phyloP scores from a whole-genome alignment of 225 moss, liverwort and hornwort genomes.

The Bryum argenteum region DNA sequence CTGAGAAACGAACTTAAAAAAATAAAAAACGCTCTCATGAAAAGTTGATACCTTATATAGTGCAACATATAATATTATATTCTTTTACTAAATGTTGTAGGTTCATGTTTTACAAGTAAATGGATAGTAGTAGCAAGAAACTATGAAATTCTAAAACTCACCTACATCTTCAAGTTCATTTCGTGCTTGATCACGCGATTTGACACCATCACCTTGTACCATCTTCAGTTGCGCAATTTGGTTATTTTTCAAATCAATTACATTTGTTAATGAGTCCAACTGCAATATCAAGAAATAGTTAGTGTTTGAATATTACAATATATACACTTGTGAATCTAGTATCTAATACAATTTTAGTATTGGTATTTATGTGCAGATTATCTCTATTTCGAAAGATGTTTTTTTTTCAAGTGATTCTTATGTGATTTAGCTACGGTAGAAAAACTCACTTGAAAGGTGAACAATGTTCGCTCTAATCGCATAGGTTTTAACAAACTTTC shows the following conservation, averaged over 20 bases:
- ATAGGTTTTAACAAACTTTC: conserved; percentile 58
- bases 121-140: not conserved
- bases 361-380: too few relatives aligned
- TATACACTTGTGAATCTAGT: too few relatives aligned
- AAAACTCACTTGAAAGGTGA: conserved; percentile 55
- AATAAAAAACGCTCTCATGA: too few relatives aligned
- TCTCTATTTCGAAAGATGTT: too few relatives aligned
- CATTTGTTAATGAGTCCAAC: conserved; percentile 59
- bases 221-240: conserved; percentile 70
- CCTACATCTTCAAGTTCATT: conserved; percentile 97
- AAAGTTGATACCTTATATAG: not conserved
- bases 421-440: too few relatives aligned
- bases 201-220: conserved; percentile 65
- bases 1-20: accelerated
- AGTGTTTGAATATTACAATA: not conserved
- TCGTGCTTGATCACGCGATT: conserved; percentile 75
- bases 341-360: too few relatives aligned
- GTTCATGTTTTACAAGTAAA: too few relatives aligned
- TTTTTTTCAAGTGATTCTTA: too few relatives aligned
- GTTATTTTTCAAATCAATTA: conserved; percentile 52
- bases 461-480: conserved; percentile 62
- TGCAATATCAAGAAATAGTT: not conserved
- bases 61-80: too few relatives aligned
- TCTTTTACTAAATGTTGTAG: too few relatives aligned
- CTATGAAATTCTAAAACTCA: conserved; percentile 29